phyloP scores from a whole-genome alignment of 2,329 filamentous ascomycete species.

The Nemania sp. region DNA sequence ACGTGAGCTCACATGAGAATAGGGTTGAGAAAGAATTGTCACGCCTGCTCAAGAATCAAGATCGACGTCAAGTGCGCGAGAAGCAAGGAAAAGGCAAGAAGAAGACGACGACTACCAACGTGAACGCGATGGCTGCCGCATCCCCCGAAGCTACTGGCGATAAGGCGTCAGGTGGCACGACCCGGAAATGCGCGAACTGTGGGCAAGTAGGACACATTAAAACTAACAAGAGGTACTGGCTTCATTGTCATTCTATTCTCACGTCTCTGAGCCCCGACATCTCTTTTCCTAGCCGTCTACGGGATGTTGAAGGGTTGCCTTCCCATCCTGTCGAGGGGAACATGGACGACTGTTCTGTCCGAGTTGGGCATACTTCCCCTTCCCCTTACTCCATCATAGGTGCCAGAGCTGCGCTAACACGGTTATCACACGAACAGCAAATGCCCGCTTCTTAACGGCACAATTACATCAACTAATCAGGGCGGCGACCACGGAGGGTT shows the following conservation, averaged over 20 bases:
- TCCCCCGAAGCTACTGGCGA: slow-evolving; percentile 60
- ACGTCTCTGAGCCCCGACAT: slow-evolving; percentile 14
- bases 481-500: slow-evolving; percentile 63
- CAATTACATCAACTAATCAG: slow-evolving; percentile 66
- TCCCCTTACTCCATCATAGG: slow-evolving; percentile 1
- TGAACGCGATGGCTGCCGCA: slow-evolving; percentile 43
- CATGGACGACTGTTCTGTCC: background rate
- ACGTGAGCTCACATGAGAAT: slow-evolving; percentile 43
- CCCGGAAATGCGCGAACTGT: slow-evolving; percentile 96
- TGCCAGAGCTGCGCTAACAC: slow-evolving; percentile 35
- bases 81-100: slow-evolving; percentile 74
- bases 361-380: background rate
- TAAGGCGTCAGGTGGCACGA: slow-evolving; percentile 65
- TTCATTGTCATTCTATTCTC: slow-evolving; percentile 37
- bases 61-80: slow-evolving; percentile 86
- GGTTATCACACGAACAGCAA: slow-evolving; percentile 37
- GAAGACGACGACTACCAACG: slow-evolving; percentile 38
- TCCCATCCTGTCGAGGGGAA: background rate
- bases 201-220: slow-evolving; percentile 97
- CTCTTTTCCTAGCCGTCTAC: slow-evolving; percentile 21
- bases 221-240: slow-evolving; percentile 91
- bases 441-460: slow-evolving; percentile 87
- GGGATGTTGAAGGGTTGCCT: slow-evolving; percentile 1
- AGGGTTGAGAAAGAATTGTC: slow-evolving; percentile 76
- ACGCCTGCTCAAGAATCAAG: slow-evolving; percentile 88